These are phyloP conservation scores for Sporothrix curviconia DNA, from an alignment of 2,329 filamentous ascomycete genomes.

Conservation along the genomic window DNA sequence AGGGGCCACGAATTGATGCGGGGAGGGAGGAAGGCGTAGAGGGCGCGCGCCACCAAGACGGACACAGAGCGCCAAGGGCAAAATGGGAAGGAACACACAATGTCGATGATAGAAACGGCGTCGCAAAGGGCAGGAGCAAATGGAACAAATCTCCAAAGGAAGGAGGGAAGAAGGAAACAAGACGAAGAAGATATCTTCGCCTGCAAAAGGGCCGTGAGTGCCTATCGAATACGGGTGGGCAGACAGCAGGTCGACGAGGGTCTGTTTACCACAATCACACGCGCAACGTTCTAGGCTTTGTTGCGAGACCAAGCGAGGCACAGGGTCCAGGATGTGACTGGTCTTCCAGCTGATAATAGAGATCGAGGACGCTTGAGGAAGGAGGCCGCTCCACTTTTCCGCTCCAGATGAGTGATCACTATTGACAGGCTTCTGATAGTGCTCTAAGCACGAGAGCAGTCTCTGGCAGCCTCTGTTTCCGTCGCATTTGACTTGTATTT, in stretches of 20 bases:
- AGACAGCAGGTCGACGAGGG: neutral
- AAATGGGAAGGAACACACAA: neutral
- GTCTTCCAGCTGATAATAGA: neutral
- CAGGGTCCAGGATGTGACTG: neutral
- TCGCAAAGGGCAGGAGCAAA: neutral
- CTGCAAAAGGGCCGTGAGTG: too few relatives aligned
- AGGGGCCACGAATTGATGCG: constrained; percentile 3
- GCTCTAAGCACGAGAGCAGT: too few relatives aligned
- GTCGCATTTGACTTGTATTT: too few relatives aligned
- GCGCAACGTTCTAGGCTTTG: neutral
- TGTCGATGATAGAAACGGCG: neutral
- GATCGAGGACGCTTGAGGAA: neutral
- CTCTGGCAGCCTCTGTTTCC: too few relatives aligned
- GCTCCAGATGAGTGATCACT: too few relatives aligned
- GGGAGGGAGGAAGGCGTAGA: neutral
- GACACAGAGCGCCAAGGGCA: too few relatives aligned
- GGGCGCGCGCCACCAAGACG: too few relatives aligned
- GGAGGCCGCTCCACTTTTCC: neutral
- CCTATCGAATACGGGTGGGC: too few relatives aligned
- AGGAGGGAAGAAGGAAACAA: neutral
- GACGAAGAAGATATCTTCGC: neutral
- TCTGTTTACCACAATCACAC: neutral
- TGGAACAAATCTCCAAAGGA: neutral
- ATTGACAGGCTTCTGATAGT: too few relatives aligned
- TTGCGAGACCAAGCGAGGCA: neutral